Percentiles rank a stretch among this genome's conserved stretches.
Conservation (phyloP, 176 grass and related monocot genomes). For the Carex cristatella region DNA sequence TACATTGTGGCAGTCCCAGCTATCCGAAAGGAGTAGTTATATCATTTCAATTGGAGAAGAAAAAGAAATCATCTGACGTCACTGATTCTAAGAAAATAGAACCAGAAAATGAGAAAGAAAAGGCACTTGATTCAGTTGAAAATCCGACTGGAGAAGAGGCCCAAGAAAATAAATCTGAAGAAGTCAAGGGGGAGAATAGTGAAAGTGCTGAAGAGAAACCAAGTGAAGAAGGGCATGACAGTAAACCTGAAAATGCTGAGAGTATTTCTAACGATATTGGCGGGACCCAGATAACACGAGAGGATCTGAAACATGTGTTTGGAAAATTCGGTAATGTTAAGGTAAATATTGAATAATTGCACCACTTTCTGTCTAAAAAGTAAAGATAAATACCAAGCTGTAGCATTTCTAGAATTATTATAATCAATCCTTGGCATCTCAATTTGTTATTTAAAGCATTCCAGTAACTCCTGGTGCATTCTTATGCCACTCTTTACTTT, state of each 20-base stretch:
- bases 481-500: background rate
- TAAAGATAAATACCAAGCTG: background rate
- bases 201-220: slow-evolving; percentile 13
- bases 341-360: slow-evolving; percentile 29
- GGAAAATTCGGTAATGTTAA: slow-evolving; percentile 78
- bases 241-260: slow-evolving; percentile 28
- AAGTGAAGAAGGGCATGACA: slow-evolving; percentile 18
- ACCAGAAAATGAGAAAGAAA: slow-evolving; percentile 39
- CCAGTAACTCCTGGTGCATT: background rate
- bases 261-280: slow-evolving; percentile 26
- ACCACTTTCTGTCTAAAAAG: background rate
- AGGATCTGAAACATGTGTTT: slow-evolving; percentile 67
- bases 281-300: slow-evolving; percentile 42
- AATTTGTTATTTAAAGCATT: slow-evolving; percentile 6
- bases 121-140: background rate
- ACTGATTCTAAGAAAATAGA: slow-evolving; percentile 31
- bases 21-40: slow-evolving; percentile 86
- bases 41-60: slow-evolving; percentile 78
- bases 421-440: background rate
- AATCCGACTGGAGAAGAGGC: slow-evolving; percentile 16
- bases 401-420: background rate
- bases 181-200: slow-evolving; percentile 23
- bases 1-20: slow-evolving; percentile 28
- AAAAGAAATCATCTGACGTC: slow-evolving; percentile 21
- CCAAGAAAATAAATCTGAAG: slow-evolving; percentile 31